Evolutionary conservation across 805 yeast genomes (phyloP).

Genomic region (Pichia paraexigua): DNA sequence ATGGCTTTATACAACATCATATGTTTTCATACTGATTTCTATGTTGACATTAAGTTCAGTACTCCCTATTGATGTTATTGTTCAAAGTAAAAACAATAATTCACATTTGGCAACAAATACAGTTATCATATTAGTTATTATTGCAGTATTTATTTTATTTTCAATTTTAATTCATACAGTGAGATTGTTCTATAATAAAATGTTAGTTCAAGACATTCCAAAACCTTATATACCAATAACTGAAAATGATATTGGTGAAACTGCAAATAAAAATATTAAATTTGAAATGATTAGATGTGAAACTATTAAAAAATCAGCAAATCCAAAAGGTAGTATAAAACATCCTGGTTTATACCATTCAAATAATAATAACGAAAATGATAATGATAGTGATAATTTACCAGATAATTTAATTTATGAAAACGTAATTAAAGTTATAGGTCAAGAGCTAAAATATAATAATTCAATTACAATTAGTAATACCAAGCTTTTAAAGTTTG

Average conservation of each 20-base stretch:
- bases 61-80: constrained; percentile 73
- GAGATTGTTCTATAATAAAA: constrained; percentile 50
- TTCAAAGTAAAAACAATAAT: constrained; percentile 42
- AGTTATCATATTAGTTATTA: constrained; percentile 68
- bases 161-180: constrained; percentile 45
- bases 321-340: constrained; percentile 35
- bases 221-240: constrained; percentile 64
- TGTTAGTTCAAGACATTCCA: constrained; percentile 69
- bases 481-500: constrained; percentile 15
- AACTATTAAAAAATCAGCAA: constrained; percentile 31
- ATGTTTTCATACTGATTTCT: constrained; percentile 32
- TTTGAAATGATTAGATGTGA: constrained; percentile 36
- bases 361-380: neutral
- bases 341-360: constrained; percentile 43
- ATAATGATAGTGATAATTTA: constrained; percentile 4
- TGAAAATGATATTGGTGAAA: constrained; percentile 48
- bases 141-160: constrained; percentile 50
- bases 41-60: constrained; percentile 57
- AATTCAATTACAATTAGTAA: constrained; percentile 15
- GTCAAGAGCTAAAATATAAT: constrained; percentile 48
- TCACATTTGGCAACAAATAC: constrained; percentile 64
- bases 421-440: constrained; percentile 50
- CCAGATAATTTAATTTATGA: constrained; percentile 36
- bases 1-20: constrained; percentile 41
- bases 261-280: constrained; percentile 33